phyloP scores from a whole-genome alignment of 1,139 yeast species.

The Pichia sp. region DNA sequence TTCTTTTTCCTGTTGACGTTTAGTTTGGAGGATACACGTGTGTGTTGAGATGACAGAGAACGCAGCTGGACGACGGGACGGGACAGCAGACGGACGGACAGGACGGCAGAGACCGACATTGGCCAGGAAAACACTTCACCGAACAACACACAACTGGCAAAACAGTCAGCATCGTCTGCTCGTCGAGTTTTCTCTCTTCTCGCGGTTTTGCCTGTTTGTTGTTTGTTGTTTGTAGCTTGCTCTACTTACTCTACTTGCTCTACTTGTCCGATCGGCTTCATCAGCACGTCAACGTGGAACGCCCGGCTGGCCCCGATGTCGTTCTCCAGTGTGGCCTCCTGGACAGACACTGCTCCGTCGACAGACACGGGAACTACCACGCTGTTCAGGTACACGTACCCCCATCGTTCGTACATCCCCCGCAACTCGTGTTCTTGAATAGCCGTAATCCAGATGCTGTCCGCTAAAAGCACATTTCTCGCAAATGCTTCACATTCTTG shows the following conservation, averaged over 20 bases:
- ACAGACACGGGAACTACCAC: constrained; percentile 26
- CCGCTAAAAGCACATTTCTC: constrained; percentile 6
- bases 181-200: too few relatives aligned
- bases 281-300: constrained; percentile 23
- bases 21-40: too few relatives aligned
- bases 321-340: constrained; percentile 30
- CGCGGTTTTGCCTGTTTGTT: too few relatives aligned
- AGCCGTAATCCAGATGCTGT: constrained; percentile 35
- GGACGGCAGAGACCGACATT: too few relatives aligned
- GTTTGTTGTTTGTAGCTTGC: too few relatives aligned
- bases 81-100: too few relatives aligned
- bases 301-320: constrained; percentile 31
- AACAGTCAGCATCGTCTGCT: too few relatives aligned
- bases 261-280: too few relatives aligned
- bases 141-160: too few relatives aligned
- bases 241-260: not conserved
- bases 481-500: constrained; percentile 19
- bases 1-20: constrained; percentile 4
- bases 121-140: too few relatives aligned
- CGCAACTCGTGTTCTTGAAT: constrained; percentile 48
- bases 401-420: constrained; percentile 40
- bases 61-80: too few relatives aligned
- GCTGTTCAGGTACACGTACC: constrained; percentile 32
- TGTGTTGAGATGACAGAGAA: too few relatives aligned
- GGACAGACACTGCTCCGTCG: constrained; percentile 19